A percentile compares a stretch with the other conserved stretches of the same genome.
These are phyloP conservation scores for Pythium plurisporium DNA, from an alignment of 352 stramenopile species.

Conservation along the genomic window DNA sequence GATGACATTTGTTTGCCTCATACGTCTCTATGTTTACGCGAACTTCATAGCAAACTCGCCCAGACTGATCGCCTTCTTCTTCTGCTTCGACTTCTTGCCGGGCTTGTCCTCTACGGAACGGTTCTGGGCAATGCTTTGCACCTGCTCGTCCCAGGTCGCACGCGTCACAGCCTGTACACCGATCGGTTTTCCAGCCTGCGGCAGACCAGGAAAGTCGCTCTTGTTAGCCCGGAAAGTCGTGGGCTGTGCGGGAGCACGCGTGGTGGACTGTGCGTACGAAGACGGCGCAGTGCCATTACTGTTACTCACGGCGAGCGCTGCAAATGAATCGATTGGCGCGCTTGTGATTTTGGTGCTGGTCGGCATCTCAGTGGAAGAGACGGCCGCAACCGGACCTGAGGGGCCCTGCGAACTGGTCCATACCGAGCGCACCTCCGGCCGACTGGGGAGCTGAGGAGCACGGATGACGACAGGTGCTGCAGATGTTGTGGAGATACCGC, in stretches of 20 bases:
- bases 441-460: slow-evolving; percentile 16
- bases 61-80: slow-evolving; percentile 83
- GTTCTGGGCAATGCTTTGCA: slow-evolving; percentile 70
- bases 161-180: slow-evolving; percentile 72
- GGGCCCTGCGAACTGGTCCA: slow-evolving; percentile 16
- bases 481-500: slow-evolving; percentile 30
- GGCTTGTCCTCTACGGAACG: slow-evolving; percentile 17
- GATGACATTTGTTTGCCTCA: background rate
- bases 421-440: slow-evolving; percentile 13
- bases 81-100: slow-evolving; percentile 74
- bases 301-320: slow-evolving; percentile 33
- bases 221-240: slow-evolving; percentile 43
- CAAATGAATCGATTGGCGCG: slow-evolving; percentile 47
- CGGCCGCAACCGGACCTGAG: slow-evolving; percentile 6
- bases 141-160: slow-evolving; percentile 78
- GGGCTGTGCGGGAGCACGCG: slow-evolving; percentile 23
- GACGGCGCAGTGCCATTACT: slow-evolving; percentile 12
- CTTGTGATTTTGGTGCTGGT: slow-evolving; percentile 62
- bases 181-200: slow-evolving; percentile 43
- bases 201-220: slow-evolving; percentile 77
- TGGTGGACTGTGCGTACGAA: slow-evolving; percentile 39
- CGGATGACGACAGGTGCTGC: slow-evolving; percentile 16
- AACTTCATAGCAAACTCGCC: slow-evolving; percentile 82
- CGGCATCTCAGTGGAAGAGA: slow-evolving; percentile 22
- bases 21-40: slow-evolving; percentile 30